Percentiles rank a stretch among this genome's conserved stretches.
Conservation (phyloP, 768 basidiomycete species). For the Macrolepiota albuminosa region DNA sequence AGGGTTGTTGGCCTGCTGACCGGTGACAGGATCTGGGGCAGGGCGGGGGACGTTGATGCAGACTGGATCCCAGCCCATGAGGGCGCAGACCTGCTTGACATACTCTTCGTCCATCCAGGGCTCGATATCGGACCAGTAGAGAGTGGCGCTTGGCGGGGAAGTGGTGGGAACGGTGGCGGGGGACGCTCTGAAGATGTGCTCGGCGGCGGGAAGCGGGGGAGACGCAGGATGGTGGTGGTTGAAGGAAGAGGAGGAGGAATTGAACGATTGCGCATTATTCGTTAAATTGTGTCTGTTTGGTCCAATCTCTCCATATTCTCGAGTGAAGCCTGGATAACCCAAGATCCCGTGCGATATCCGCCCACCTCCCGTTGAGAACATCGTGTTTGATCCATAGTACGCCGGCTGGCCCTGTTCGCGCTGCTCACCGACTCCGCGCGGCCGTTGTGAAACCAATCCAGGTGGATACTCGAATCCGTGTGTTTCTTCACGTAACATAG, state of each 20-base stretch:
- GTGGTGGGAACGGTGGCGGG: conserved; percentile 18
- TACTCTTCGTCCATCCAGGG: conserved; percentile 98
- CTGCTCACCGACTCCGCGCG: conserved; percentile 15
- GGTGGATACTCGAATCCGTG: conserved; percentile 36
- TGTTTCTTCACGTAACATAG: conserved; percentile 41
- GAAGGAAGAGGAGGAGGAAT: conserved; percentile 39
- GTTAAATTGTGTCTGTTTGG: conserved; percentile 43
- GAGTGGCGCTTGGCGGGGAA: conserved; percentile 42
- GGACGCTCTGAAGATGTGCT: conserved; percentile 24
- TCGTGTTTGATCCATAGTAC: conserved; percentile 13
- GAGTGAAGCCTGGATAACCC: conserved; percentile 17
- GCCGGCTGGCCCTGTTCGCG: conserved; percentile 18
- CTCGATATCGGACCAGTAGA: conserved; percentile 88
- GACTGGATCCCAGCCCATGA: conserved; percentile 85
- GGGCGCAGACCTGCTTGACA: conserved; percentile 77
- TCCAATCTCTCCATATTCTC: conserved; percentile 27
- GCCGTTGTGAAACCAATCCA: conserved; percentile 24
- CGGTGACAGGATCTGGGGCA: conserved; percentile 48
- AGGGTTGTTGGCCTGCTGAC: conserved; percentile 74
- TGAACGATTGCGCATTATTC: conserved; percentile 20
- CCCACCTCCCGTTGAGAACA: conserved; percentile 25
- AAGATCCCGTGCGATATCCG: conserved; percentile 20
- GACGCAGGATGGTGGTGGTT: conserved; percentile 37
- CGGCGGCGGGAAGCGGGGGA: conserved; percentile 24
- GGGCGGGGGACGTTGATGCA: conserved; percentile 69